These are phyloP conservation scores for Umbelopsis sp. DNA, from an alignment of 192 early-diverging fungal genomes.

Conservation along the genomic window DNA sequence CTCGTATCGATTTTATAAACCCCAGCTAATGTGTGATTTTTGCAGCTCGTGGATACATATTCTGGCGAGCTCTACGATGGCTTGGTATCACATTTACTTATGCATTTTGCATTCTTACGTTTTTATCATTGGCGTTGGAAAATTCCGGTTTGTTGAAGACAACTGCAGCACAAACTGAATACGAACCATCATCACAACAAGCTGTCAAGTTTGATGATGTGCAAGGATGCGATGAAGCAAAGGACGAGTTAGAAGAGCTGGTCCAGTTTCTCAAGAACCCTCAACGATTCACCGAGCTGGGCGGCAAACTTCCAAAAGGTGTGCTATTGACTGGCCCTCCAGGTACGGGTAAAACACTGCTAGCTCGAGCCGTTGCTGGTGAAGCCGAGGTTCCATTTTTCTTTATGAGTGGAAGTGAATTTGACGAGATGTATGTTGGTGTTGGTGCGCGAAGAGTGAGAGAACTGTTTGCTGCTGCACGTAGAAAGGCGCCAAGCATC, in stretches of 20 bases:
- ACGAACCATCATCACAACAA: constrained; percentile 59
- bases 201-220: constrained; percentile 91
- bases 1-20: background rate
- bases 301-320: constrained; percentile 96
- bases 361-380: constrained; percentile 96
- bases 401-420: constrained; percentile 97
- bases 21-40: background rate
- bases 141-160: constrained; percentile 72
- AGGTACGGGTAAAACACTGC: constrained; percentile 96
- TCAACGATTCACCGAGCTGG: constrained; percentile 86
- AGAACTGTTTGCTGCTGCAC: constrained; percentile 84
- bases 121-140: constrained; percentile 69
- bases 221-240: constrained; percentile 97
- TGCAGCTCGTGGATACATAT: constrained; percentile 54
- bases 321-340: constrained; percentile 87
- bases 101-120: constrained; percentile 73
- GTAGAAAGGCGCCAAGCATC: constrained; percentile 78
- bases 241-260: constrained; percentile 94
- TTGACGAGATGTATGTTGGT: constrained; percentile 99
- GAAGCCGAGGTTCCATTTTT: constrained; percentile 99
- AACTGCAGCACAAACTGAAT: constrained; percentile 57
- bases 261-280: constrained; percentile 96
- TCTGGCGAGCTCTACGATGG: constrained; percentile 63
- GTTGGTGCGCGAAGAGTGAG: constrained; percentile 89
- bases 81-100: constrained; percentile 63